Evolutionary conservation across 2,329 filamentous ascomycete genomes (phyloP), one percentile per base, ranked within the genome.

Genomic region (Penicillium sp.): DNA sequence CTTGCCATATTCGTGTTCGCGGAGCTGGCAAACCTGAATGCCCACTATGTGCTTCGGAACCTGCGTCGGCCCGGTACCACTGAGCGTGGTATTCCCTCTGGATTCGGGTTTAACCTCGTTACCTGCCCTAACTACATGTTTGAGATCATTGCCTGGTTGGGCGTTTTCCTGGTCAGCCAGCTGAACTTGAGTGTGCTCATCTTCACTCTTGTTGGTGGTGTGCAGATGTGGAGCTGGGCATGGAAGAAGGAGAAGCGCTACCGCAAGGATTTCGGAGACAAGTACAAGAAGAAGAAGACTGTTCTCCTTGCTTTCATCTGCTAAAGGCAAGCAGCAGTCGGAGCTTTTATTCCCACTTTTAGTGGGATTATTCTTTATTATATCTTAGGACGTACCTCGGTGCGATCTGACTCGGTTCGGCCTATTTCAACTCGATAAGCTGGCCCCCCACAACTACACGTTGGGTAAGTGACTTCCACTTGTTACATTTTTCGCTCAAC

Each of bases 41-140:
- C 93, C 1, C 95, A 99, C 77, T 74, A 89, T 65, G 89, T 91
- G 53, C 84, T 99, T 24, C 87, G 89, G 27, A 83, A 85, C 59
- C 84, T 99, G 61, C 88, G 95, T 50, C 88, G 87, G 55, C 82
- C 85, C 0, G 93, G 93, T 55, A 90, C 89, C 63, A 93, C 90
- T 1, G 91, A 96, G 73, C 85, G 93, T 58, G 92, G 91, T 66
- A 96, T 99, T 62, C 95, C 95, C 1, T 81, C 81, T 56, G 95
- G 95, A 26, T 86, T 93, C 57, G 91, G 93, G 29, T 98, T 97
- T 76, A 82, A 80, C 62, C 78, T 90, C 35, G 93, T 99, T 52
- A 99, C 95, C 13, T 96, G 93, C 79, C 95, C 95, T 43, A 99
- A 99, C 80, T 99, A 99, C 81, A 86, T 96, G 80, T 98, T 96